Conservation (phyloP, 306 rosid species). For the Ziziphus jujuba region DNA sequence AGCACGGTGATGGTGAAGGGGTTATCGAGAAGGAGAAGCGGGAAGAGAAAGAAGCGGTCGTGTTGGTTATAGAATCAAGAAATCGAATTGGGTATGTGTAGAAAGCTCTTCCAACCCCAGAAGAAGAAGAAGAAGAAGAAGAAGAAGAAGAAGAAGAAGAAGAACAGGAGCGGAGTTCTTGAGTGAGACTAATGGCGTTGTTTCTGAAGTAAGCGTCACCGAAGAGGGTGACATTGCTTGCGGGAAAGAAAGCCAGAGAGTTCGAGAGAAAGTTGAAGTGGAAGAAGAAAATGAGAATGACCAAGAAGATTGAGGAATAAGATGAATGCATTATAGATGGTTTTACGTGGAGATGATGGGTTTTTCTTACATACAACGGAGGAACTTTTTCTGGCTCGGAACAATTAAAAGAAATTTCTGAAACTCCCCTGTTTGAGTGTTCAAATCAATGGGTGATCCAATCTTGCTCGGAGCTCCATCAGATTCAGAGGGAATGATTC, state of each 20-base stretch:
- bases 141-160: conserved; percentile 24
- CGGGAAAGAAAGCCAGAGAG: conserved; percentile 35
- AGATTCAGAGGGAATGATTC: too few species aligned
- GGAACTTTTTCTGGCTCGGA: conserved; percentile 6
- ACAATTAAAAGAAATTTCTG: background rate
- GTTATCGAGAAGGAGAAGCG: conserved; percentile 61
- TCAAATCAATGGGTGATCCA: background rate
- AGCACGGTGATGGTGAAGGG: conserved; percentile 56
- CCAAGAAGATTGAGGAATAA: conserved; percentile 14
- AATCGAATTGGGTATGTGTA: conserved; percentile 60
- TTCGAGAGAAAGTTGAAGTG: conserved; percentile 19
- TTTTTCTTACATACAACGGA: too few species aligned
- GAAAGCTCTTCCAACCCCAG: conserved; percentile 65
- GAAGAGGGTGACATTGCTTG: conserved; percentile 58
- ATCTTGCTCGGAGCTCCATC: background rate
- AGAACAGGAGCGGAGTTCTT: conserved; percentile 43
- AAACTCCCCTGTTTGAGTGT: background rate
- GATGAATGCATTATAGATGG: conserved; percentile 25
- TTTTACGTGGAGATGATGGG: background rate
- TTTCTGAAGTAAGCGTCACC: conserved; percentile 64
- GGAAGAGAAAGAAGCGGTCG: conserved; percentile 64
- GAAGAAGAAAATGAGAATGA: conserved; percentile 25
- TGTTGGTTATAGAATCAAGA: conserved; percentile 59
- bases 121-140: conserved; percentile 30
- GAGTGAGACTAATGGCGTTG: conserved; percentile 61